Base-by-base conservation (phyloP, 164 flowering plant genomes). In the Piper longum region DNA sequence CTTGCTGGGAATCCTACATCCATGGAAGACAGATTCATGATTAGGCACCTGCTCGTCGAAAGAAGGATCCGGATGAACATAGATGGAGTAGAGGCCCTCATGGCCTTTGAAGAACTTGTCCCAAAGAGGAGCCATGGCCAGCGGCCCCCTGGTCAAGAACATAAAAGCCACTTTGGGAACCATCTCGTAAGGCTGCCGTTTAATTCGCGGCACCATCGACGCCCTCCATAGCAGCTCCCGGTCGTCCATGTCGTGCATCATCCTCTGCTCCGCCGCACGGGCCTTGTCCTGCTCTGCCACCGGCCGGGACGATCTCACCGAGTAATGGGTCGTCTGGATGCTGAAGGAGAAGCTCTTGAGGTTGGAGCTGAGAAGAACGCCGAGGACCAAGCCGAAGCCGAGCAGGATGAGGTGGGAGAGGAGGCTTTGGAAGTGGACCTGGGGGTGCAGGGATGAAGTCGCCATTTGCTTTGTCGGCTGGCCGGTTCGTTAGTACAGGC, bases 1-100 rank as follows among this genome's bases (percentile, higher is more conserved):
- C 86, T 78, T 67, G 60, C 89, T 81, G 16, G 86, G 86, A 64
- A 84, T 81, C 54, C 80, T 69, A 40, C 89, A 68, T 64, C 78
- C 82, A 51, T 67, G 52, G 57, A 84, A 84, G 8, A 75, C 77
- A 0, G 89, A 71, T 40, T 62, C 65, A 59, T 26, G 36, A 59
- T 70, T 65, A 8, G 85, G 78, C 45, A 63, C 59, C 5, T 81
- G n/a, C 54, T 18, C 70, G 45, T 79, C 74, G 72, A 64, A 80
- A 7, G 80, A 73, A 0, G 89, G 86, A 67, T 66, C 56, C 0
- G 86, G 64, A 42, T 84, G 89, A 40, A 84, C 83, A 43, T 85
- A 85, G 69, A 85, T 73, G 1, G 85, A 81, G 71, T 72, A 85
- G 1, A 76, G 48, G 39, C 82, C 82, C 51, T 76, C 75, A 63